Evolutionary conservation across 495 filamentous ascomycete species (phyloP).

Genomic region (Bryoglossum gracile): DNA sequence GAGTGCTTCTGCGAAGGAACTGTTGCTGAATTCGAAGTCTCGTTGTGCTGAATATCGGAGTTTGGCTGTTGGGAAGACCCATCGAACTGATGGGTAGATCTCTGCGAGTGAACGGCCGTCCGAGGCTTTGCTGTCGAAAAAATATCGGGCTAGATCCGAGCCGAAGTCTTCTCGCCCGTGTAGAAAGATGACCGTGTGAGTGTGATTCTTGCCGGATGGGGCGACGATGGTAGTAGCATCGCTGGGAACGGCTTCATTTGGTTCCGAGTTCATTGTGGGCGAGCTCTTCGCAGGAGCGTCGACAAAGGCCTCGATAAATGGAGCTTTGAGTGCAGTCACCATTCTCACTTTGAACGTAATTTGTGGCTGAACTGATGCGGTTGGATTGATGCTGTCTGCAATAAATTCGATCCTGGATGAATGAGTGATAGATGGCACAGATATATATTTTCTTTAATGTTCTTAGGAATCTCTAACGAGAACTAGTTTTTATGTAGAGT

Average conservation of each 20-base stretch:
- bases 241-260: neutral
- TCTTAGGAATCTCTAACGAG: neutral
- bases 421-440: neutral
- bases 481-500: neutral
- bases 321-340: neutral
- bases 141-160: constrained; percentile 41
- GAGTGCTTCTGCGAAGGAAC: too few species aligned
- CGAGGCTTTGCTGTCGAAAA: constrained; percentile 31
- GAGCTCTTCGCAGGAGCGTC: neutral
- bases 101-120: constrained; percentile 25
- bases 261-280: neutral
- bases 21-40: too few species aligned
- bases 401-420: neutral
- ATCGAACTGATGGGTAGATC: constrained; percentile 31
- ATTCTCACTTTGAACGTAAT: neutral
- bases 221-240: constrained; percentile 9
- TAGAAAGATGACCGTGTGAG: constrained; percentile 53
- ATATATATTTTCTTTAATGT: neutral
- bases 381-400: neutral
- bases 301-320: neutral
- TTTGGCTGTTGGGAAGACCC: constrained; percentile 45
- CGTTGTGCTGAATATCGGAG: constrained; percentile 33
- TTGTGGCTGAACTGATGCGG: neutral
- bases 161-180: constrained; percentile 53
- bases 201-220: constrained; percentile 33